A percentile compares a stretch with the other conserved stretches of the same genome.
Evolutionary conservation across 2,329 filamentous ascomycete genomes (phyloP).

Genomic region (Xylariaceae sp.): DNA sequence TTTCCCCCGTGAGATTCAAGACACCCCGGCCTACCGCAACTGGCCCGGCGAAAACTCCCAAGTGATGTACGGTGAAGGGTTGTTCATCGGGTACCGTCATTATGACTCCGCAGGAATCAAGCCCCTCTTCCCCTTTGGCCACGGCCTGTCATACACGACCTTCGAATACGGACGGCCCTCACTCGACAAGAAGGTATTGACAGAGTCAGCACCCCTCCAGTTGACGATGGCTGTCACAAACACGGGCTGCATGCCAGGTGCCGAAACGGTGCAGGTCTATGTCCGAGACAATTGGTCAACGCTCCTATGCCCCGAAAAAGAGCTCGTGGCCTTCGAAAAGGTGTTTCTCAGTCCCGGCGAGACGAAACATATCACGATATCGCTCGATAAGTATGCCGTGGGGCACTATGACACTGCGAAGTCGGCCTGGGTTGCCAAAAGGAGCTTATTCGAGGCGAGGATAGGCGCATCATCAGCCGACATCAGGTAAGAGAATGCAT

Average conservation of each 20-base stretch:
- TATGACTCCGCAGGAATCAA: constrained; percentile 58
- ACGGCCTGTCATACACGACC: constrained; percentile 66
- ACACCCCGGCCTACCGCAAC: constrained; percentile 66
- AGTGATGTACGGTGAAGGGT: constrained; percentile 65
- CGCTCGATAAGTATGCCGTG: constrained; percentile 46
- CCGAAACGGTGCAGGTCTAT: constrained; percentile 64
- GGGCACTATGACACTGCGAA: constrained; percentile 59
- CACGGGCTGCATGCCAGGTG: constrained; percentile 50
- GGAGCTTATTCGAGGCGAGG: constrained; percentile 55
- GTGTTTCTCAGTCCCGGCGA: constrained; percentile 53
- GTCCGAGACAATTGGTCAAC: constrained; percentile 57
- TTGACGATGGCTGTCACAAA: constrained; percentile 49
- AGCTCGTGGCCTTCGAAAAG: constrained; percentile 65
- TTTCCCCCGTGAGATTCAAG: constrained; percentile 58
- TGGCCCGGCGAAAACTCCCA: constrained; percentile 66
- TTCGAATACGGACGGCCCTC: constrained; percentile 59
- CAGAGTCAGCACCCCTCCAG: constrained; percentile 38
- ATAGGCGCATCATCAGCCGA: constrained; percentile 59
- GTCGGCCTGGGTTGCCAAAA: constrained; percentile 59
- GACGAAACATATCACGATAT: constrained; percentile 44
- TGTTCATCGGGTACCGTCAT: constrained; percentile 69
- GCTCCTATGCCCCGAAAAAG: constrained; percentile 63
- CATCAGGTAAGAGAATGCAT: constrained; percentile 49
- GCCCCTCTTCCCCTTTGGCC: constrained; percentile 66
- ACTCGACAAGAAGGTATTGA: constrained; percentile 40